Base-by-base conservation (phyloP, 164 flowering plant genomes). In the Aristolochia fimbriata region DNA sequence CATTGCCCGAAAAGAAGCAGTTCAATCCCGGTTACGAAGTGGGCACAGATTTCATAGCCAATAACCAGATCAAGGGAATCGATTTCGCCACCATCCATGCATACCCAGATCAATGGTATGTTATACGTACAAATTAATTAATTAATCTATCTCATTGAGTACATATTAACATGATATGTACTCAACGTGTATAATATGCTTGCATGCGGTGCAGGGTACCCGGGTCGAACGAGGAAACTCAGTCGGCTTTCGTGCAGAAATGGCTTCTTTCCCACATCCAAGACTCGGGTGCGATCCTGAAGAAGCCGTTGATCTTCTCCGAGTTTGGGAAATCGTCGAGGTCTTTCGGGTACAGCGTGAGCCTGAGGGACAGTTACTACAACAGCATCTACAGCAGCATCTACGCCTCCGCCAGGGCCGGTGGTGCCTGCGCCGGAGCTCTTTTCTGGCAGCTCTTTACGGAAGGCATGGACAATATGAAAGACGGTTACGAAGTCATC, bases 381-480 rank as follows among this genome's bases (percentile, higher is more conserved):
- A 61, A 21, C 21, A 68, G 52, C 7, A 16, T 80, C 6, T 80
- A 65, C 46, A 58, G 70, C 50, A 59, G 46, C 0, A 61, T 80
- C 30, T 78, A 72, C 59, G 53, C 13, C 10, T 68, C 78, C 17
- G 82, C 81, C 8, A 76, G 59, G 3, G 51, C 45, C 7, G 71
- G 71, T 2, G 81, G 82, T 0, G 15, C 87, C 8, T 69, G 72
- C 47, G 68, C 27, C 7, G 83, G 85, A 47, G 81, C 70, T 22
- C 47, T 79, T 13, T 80, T 80, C 25, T 83, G 88, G 88, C 88
- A 81, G 50, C 65, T 77, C 9, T 46, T n/a, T n/a, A n/a, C n/a
- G n/a, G n/a, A n/a, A n/a, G n/a, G n/a, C n/a, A n/a, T n/a, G n/a
- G n/a, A n/a, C n/a, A n/a, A n/a, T n/a, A n/a, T n/a, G n/a, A n/a